phyloP scores from a whole-genome alignment of 2,329 filamentous ascomycete genomes.

The Pseudogymnoascus verrucosus region DNA sequence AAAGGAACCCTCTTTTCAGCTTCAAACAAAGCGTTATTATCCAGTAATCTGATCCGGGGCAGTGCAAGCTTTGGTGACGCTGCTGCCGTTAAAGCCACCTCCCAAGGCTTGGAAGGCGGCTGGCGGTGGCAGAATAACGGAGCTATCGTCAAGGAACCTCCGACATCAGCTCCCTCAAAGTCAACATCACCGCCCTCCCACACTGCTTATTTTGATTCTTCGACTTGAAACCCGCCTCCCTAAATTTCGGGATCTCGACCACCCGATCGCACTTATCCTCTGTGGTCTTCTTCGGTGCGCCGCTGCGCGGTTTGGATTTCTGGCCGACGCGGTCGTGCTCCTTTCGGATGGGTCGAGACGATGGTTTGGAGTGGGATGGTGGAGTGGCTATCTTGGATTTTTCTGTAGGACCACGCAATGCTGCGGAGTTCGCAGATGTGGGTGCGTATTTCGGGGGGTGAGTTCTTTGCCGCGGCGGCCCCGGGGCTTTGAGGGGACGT shows the following conservation, averaged over 20 bases:
- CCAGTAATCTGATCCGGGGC: background rate
- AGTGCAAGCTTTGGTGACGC: background rate
- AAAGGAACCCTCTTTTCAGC: background rate
- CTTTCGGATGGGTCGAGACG: slow-evolving; percentile 4
- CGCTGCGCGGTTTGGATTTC: background rate
- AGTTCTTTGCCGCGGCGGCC: background rate
- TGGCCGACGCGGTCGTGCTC: slow-evolving; percentile 5
- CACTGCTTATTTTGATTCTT: slow-evolving; percentile 1
- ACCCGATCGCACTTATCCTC: slow-evolving; percentile 11
- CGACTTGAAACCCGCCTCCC: background rate
- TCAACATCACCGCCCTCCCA: background rate
- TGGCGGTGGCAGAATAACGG: background rate
- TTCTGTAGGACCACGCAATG: background rate
- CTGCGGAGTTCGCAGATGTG: slow-evolving; percentile 13
- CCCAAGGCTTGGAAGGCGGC: background rate
- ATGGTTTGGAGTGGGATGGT: slow-evolving; percentile 9
- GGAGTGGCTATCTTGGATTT: slow-evolving; percentile 9
- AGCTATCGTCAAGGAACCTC: background rate
- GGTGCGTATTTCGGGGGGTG: slow-evolving; percentile 9
- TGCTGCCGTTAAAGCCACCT: background rate
- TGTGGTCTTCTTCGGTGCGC: background rate
- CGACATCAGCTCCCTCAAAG: background rate
- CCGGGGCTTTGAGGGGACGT: background rate
- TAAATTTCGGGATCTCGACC: slow-evolving; percentile 9
- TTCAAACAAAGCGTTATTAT: background rate